Evolutionary conservation across 306 rosid species (phyloP).

Genomic region (Cucumis melo): DNA sequence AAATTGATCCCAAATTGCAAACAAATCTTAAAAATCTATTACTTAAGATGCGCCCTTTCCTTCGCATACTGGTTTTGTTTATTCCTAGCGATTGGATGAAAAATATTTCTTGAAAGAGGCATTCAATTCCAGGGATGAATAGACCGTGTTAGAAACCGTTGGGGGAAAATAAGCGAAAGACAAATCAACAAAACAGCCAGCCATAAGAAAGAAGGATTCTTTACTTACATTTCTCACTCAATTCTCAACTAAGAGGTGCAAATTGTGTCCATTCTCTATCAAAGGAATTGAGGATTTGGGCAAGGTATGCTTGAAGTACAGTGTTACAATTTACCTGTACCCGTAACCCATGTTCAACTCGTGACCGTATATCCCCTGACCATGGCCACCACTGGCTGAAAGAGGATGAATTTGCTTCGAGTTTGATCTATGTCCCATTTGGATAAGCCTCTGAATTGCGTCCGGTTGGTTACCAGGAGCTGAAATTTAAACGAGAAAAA

Average conservation of each 20-base stretch:
- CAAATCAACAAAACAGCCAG: not conserved
- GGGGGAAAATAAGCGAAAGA: not conserved
- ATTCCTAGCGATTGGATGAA: too few relatives aligned
- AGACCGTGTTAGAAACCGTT: not conserved
- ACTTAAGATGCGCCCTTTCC: not conserved
- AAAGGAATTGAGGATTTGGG: conserved; percentile 18
- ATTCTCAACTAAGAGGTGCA: conserved; percentile 7
- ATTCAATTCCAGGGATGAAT: too few relatives aligned
- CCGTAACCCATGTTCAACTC: conserved; percentile 87
- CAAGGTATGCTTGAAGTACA: conserved; percentile 22
- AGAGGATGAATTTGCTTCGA: conserved; percentile 29
- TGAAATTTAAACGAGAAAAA: conserved; percentile 11
- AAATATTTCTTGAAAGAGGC: too few relatives aligned
- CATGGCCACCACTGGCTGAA: conserved; percentile 32
- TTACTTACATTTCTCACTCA: conserved; percentile 9
- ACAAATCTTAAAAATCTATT: not conserved
- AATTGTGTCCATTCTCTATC: conserved; percentile 16
- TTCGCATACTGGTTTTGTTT: not conserved
- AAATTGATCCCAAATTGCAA: not conserved
- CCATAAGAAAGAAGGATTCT: not conserved
- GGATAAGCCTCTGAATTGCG: conserved; percentile 68
- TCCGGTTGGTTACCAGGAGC: conserved; percentile 67
- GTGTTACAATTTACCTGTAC: conserved; percentile 38
- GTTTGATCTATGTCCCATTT: conserved; percentile 74
- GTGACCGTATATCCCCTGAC: conserved; percentile 40